Conservation (phyloP, 2,329 filamentous ascomycete genomes). For the Iodosphaeria phyllophila region DNA sequence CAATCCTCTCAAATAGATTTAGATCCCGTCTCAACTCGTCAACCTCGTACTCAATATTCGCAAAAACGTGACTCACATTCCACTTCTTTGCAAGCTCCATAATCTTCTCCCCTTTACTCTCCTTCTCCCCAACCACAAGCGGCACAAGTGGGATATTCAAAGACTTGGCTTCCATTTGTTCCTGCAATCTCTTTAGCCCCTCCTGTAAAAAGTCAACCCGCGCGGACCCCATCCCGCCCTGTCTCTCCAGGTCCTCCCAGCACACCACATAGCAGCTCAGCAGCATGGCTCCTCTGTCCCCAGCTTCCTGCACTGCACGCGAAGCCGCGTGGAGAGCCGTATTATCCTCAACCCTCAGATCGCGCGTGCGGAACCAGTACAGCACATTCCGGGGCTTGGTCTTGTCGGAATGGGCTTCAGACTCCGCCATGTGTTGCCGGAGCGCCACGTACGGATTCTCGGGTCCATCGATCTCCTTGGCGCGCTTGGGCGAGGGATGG, state of each 20-base stretch:
- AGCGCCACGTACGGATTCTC: conserved; percentile 7
- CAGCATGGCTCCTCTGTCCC: conserved; percentile 3
- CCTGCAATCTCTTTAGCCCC: conserved; percentile 5
- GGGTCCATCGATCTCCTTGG: conserved; percentile 8
- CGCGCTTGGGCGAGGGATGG: conserved; percentile 10
- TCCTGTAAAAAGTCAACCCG: conserved; percentile 9
- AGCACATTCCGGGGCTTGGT: conserved; percentile 5
- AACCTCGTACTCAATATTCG: conserved; percentile 10
- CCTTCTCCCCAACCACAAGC: conserved; percentile 6
- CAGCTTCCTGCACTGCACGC: conserved; percentile 5
- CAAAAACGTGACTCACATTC: conserved; percentile 7
- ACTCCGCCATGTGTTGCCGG: conserved; percentile 2
- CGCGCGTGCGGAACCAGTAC: conserved; percentile 10
- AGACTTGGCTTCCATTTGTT: conserved; percentile 6
- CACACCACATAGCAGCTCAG: conserved; percentile 9
- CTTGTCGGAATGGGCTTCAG: background rate
- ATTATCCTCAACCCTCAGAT: conserved; percentile 10
- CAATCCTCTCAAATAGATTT: conserved; percentile 6
- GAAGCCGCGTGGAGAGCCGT: conserved; percentile 7
- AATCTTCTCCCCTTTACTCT: conserved; percentile 4
- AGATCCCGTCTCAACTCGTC: conserved; percentile 9
- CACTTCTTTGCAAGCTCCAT: conserved; percentile 5
- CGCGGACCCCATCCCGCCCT: conserved; percentile 8
- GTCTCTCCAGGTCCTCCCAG: conserved; percentile 9
- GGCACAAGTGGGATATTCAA: conserved; percentile 7